phyloP scores from a whole-genome alignment of 176 grass and related monocot species.

The Chloris gayana region DNA sequence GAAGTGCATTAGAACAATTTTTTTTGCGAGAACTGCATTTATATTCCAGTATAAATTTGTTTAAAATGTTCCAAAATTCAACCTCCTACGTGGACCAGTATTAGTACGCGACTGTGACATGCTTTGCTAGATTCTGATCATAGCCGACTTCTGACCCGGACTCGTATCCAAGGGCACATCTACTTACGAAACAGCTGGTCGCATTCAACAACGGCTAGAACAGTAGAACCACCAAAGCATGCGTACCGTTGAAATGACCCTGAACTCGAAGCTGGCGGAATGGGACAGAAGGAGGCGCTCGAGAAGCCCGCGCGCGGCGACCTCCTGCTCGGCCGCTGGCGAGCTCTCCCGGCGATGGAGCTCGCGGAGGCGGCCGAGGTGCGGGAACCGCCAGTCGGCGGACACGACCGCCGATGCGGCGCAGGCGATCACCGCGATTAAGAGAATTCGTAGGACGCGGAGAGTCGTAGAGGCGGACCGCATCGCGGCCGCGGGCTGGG shows the following conservation, averaged over 20 bases:
- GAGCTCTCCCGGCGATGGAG: conserved; percentile 51
- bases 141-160: neutral
- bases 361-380: conserved; percentile 55
- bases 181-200: neutral
- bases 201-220: neutral
- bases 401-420: conserved; percentile 11
- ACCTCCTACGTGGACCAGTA: neutral
- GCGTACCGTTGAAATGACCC: conserved; percentile 54
- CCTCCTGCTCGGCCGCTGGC: conserved; percentile 46
- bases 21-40: neutral
- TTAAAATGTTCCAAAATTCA: neutral
- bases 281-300: conserved; percentile 65
- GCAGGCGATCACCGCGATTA: conserved; percentile 28
- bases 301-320: conserved; percentile 50
- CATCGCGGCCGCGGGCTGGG: conserved; percentile 14
- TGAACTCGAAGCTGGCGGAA: conserved; percentile 62
- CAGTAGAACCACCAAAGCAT: conserved; percentile 11
- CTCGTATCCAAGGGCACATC: neutral
- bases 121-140: neutral
- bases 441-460: conserved; percentile 7
- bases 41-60: neutral
- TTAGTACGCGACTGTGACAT: neutral
- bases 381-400: conserved; percentile 34
- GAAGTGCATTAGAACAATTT: neutral
- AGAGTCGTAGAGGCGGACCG: neutral